Evolutionary conservation across 1,284 basidiomycete species (phyloP).

Genomic region (Microbotryomycetes sp.): DNA sequence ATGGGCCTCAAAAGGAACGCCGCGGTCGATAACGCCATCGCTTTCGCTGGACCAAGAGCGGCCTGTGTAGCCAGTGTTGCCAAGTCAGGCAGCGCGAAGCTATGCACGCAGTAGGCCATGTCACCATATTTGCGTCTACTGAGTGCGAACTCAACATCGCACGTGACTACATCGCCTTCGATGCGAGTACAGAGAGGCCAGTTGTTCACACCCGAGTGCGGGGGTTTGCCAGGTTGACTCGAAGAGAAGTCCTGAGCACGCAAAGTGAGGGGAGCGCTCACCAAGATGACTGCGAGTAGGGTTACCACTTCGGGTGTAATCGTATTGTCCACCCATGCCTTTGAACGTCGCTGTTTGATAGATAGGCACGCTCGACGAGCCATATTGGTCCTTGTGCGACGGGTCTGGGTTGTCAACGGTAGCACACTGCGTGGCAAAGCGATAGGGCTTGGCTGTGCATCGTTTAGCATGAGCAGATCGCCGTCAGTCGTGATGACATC

Average conservation of each 20-base stretch:
- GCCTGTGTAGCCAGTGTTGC: too few species aligned
- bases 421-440: constrained; percentile 57
- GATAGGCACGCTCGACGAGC: constrained; percentile 88
- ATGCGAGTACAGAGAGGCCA: neutral
- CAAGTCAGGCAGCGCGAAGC: too few species aligned
- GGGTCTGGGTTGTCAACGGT: constrained; percentile 71
- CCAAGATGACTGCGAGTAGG: constrained; percentile 91
- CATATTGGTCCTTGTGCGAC: constrained; percentile 89
- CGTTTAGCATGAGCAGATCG: neutral
- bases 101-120: too few species aligned
- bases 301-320: constrained; percentile 93
- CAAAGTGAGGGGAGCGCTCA: too few species aligned
- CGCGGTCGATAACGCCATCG: neutral
- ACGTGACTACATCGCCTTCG: too few species aligned
- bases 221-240: neutral
- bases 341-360: constrained; percentile 99
- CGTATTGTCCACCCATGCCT: constrained; percentile 72
- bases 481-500: neutral
- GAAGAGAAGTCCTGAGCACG: neutral
- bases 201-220: neutral
- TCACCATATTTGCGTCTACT: neutral
- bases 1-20: too few species aligned
- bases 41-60: neutral
- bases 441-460: constrained; percentile 22
- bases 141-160: neutral